phyloP scores from a whole-genome alignment of 2,329 filamentous ascomycete species.

The Epichloe coenophiala region DNA sequence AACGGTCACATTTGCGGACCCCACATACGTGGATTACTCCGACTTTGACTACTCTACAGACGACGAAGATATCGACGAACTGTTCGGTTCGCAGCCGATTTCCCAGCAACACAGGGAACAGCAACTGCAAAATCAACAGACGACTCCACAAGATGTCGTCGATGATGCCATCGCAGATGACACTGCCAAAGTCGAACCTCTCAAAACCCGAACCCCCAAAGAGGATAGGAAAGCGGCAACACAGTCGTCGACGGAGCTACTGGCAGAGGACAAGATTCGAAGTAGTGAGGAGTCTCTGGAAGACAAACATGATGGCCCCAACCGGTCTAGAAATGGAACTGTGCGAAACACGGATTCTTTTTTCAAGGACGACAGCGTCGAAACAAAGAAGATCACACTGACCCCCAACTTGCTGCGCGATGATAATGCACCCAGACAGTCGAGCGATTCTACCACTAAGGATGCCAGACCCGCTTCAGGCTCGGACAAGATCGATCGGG shows the following conservation, averaged over 20 bases:
- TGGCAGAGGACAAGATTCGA: slow-evolving; percentile 22
- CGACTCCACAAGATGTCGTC: slow-evolving; percentile 5
- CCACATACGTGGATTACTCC: slow-evolving; percentile 78
- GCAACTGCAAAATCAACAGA: slow-evolving; percentile 17
- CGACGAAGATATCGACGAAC: slow-evolving; percentile 42
- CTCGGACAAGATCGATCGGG: slow-evolving; percentile 53
- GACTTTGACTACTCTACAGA: slow-evolving; percentile 78
- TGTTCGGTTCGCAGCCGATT: slow-evolving; percentile 22
- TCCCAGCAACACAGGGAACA: slow-evolving; percentile 18
- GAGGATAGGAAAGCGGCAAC: slow-evolving; percentile 24
- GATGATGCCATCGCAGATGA: slow-evolving; percentile 31
- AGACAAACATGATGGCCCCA: slow-evolving; percentile 34
- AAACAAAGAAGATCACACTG: slow-evolving; percentile 94
- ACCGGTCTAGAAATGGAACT: slow-evolving; percentile 69
- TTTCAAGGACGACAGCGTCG: slow-evolving; percentile 93
- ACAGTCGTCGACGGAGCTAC: slow-evolving; percentile 15
- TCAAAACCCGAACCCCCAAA: slow-evolving; percentile 34
- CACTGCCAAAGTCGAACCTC: slow-evolving; percentile 40
- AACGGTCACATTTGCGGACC: slow-evolving; percentile 72
- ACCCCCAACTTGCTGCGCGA: slow-evolving; percentile 87
- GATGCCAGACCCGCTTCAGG: slow-evolving; percentile 48
- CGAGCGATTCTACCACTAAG: slow-evolving; percentile 26
- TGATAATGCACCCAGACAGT: slow-evolving; percentile 49
- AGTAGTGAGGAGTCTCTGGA: slow-evolving; percentile 58
- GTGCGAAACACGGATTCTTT: slow-evolving; percentile 90